Percentiles rank a stretch among this genome's conserved stretches.
These are phyloP conservation scores for Populus euphratica DNA, from an alignment of 345 rosid species.

Conservation along the genomic window DNA sequence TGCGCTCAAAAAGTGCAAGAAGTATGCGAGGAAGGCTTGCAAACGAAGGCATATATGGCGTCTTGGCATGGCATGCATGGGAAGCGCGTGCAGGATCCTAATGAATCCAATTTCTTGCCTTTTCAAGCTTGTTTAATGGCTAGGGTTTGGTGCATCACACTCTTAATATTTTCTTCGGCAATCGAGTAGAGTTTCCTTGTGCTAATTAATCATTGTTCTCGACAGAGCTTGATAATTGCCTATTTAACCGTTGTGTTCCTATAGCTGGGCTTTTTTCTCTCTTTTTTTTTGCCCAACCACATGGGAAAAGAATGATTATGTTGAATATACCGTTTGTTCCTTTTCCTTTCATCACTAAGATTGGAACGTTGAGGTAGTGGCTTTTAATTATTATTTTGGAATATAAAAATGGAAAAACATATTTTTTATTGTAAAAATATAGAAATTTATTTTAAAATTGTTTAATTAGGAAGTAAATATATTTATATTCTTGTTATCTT, in stretches of 20 bases:
- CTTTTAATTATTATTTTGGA: no score
- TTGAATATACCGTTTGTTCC: no score
- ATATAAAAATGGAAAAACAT: no score
- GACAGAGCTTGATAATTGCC: not conserved
- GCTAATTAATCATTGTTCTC: constrained; percentile 6
- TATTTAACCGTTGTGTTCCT: not conserved
- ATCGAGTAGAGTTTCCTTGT: not conserved
- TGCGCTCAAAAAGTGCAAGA: not conserved
- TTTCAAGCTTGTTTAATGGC: not conserved
- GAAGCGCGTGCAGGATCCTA: not conserved
- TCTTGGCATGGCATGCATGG: not conserved
- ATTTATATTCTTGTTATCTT: no score
- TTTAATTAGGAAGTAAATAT: no score
- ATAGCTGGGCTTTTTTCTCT: not conserved
- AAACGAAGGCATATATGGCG: not conserved
- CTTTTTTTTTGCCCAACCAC: not conserved
- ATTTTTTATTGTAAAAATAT: no score
- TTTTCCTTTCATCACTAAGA: no score
- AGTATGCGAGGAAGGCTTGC: not conserved
- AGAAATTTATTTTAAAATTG: no score
- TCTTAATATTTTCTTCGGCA: not conserved
- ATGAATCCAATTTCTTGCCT: constrained; percentile 1
- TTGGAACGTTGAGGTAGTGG: no score
- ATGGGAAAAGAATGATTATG: no score
- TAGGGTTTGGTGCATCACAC: not conserved